phyloP scores from a whole-genome alignment of 306 rosid species.

The Ceratonia siliqua region DNA sequence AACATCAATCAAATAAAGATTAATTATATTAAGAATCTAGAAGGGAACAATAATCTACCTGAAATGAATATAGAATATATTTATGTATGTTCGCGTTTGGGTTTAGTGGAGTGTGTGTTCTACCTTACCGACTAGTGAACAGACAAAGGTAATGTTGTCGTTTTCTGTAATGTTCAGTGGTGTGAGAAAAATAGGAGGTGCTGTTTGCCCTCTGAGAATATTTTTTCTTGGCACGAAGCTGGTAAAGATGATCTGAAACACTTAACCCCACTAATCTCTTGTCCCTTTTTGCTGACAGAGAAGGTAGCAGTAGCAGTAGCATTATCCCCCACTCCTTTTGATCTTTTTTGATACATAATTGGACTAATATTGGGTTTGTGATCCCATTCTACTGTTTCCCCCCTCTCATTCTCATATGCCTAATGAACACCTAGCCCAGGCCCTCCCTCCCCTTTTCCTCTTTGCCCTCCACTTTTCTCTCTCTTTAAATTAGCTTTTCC shows the following conservation, averaged over 20 bases:
- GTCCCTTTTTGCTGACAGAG: constrained; percentile 43
- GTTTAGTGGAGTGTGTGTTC: not conserved
- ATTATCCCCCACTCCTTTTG: constrained; percentile 32
- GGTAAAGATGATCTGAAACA: constrained; percentile 31
- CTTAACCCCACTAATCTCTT: constrained; percentile 60
- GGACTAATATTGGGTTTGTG: constrained; percentile 31
- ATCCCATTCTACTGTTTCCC: constrained; percentile 20
- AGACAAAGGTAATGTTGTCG: constrained; percentile 36
- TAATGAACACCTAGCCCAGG: constrained; percentile 17
- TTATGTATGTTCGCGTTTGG: not conserved
- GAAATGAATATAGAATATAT: too few relatives aligned
- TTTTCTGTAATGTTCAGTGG: constrained; percentile 29
- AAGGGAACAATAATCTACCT: not conserved
- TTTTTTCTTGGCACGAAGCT: constrained; percentile 33
- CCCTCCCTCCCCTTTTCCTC: constrained; percentile 29
- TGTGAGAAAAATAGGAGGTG: constrained; percentile 21
- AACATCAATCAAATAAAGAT: too few relatives aligned
- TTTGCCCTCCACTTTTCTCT: constrained; percentile 27
- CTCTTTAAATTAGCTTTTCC: constrained; percentile 16
- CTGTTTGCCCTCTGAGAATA: constrained; percentile 40
- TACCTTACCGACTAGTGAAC: constrained; percentile 26
- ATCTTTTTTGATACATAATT: constrained; percentile 36
- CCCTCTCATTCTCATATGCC: not conserved
- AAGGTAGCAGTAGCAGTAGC: constrained; percentile 19
- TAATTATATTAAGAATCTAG: too few relatives aligned